phyloP scores from a whole-genome alignment of 345 rosid species.

The Mercurialis annua region DNA sequence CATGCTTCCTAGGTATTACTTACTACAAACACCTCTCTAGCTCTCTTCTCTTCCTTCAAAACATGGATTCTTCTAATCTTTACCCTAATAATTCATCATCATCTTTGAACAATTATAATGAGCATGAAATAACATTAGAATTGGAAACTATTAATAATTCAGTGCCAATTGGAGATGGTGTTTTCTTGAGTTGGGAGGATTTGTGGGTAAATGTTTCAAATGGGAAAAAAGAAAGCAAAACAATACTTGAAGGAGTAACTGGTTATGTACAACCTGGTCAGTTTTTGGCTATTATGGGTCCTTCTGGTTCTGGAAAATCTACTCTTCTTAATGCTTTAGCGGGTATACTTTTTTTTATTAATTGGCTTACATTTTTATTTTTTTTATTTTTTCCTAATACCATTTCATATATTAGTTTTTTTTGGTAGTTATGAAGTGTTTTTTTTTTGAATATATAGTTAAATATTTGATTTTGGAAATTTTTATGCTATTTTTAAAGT shows the following conservation, averaged over 20 bases:
- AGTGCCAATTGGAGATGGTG: not conserved
- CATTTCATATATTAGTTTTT: no score
- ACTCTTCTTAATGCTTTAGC: constrained; percentile 29
- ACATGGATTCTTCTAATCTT: no score
- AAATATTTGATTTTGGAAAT: no score
- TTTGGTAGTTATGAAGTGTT: no score
- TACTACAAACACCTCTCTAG: not conserved
- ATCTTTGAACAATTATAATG: not conserved
- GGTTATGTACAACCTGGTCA: constrained; percentile 30
- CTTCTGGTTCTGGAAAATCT: constrained; percentile 29
- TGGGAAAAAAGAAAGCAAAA: not conserved
- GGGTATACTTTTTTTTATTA: constrained; percentile 5
- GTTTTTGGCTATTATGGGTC: constrained; percentile 29
- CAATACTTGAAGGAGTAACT: constrained; percentile 23
- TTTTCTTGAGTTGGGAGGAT: constrained; percentile 27
- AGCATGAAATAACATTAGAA: constrained; percentile 5
- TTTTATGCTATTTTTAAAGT: no score
- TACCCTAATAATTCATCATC: not conserved
- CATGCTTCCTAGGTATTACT: not conserved
- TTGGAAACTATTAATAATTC: not conserved
- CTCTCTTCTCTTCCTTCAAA: no score
- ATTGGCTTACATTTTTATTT: no score
- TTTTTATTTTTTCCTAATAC: no score
- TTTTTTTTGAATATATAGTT: no score
- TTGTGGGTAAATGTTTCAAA: constrained; percentile 16